Percentiles rank a stretch among this genome's conserved stretches.
phyloP scores from a whole-genome alignment of 139 green algal genomes.

The Picochlorum sp. region DNA sequence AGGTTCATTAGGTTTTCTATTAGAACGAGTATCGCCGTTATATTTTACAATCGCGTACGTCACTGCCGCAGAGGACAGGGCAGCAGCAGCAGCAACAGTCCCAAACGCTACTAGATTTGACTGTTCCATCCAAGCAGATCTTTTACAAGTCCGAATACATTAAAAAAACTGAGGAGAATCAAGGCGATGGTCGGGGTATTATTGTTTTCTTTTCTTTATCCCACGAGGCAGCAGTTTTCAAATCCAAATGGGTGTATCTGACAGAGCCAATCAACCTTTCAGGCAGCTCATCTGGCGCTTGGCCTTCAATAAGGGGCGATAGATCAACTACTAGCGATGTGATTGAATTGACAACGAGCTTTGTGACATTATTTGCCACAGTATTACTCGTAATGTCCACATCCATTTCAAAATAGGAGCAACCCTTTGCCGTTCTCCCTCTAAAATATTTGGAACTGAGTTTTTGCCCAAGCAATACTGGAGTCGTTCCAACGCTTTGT shows the following conservation, averaged over 20 bases:
- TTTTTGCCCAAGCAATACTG: constrained; percentile 48
- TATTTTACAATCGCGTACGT: constrained; percentile 14
- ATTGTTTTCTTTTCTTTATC: constrained; percentile 9
- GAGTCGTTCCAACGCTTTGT: constrained; percentile 46
- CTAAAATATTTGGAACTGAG: constrained; percentile 45
- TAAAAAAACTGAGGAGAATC: neutral
- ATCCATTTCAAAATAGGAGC: constrained; percentile 43
- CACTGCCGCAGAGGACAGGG: constrained; percentile 8
- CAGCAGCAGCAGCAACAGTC: constrained; percentile 9
- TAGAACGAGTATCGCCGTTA: neutral
- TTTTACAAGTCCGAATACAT: neutral
- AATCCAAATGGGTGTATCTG: constrained; percentile 33
- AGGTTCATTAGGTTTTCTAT: neutral
- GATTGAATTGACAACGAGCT: constrained; percentile 35
- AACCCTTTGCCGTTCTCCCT: constrained; percentile 14
- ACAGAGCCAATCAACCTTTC: constrained; percentile 42
- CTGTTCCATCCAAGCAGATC: neutral
- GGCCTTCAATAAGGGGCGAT: constrained; percentile 35
- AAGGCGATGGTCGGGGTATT: neutral
- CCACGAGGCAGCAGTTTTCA: constrained; percentile 13
- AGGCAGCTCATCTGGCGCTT: constrained; percentile 36
- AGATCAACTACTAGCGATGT: constrained; percentile 44
- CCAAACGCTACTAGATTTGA: neutral
- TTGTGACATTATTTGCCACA: constrained; percentile 31
- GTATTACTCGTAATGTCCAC: constrained; percentile 42